Percentiles rank a stretch among this genome's conserved stretches.
These are phyloP conservation scores for Hyphodiscus sp. DNA, from an alignment of 2,329 filamentous ascomycete species.

Conservation along the genomic window DNA sequence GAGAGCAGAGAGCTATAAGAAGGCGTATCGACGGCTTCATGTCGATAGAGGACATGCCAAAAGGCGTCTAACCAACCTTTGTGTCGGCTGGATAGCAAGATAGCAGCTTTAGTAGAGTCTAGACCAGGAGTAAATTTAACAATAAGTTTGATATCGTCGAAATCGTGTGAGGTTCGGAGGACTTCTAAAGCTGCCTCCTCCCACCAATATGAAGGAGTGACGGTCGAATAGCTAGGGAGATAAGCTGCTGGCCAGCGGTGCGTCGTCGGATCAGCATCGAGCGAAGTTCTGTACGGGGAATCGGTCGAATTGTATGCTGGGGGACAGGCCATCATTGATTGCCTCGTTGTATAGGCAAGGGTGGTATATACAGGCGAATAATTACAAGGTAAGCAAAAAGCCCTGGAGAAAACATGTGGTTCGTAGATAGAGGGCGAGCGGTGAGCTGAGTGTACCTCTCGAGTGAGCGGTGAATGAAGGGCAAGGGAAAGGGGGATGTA, in stretches of 20 bases:
- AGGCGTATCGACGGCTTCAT: neutral
- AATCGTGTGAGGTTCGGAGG: neutral
- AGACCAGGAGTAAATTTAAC: neutral
- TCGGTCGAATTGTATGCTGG: neutral
- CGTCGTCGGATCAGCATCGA: neutral
- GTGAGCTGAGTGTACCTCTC: too few relatives aligned
- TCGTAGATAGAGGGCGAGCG: too few relatives aligned
- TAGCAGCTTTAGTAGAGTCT: neutral
- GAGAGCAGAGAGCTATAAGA: neutral
- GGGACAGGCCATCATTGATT: neutral
- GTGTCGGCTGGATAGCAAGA: neutral
- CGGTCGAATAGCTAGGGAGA: neutral
- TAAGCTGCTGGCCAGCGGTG: neutral
- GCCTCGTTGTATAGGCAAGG: neutral
- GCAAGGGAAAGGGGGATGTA: too few relatives aligned
- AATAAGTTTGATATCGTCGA: neutral
- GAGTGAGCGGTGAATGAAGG: too few relatives aligned
- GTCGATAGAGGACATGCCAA: neutral
- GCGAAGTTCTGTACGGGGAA: neutral
- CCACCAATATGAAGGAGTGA: neutral
- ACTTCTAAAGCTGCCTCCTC: neutral
- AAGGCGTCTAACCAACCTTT: neutral
- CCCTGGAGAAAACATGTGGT: too few relatives aligned
- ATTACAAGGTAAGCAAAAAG: too few relatives aligned
- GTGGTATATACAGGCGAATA: too few relatives aligned